phyloP scores from a whole-genome alignment of 148 eudicot genomes.

The Vaccinium vitisidaea region DNA sequence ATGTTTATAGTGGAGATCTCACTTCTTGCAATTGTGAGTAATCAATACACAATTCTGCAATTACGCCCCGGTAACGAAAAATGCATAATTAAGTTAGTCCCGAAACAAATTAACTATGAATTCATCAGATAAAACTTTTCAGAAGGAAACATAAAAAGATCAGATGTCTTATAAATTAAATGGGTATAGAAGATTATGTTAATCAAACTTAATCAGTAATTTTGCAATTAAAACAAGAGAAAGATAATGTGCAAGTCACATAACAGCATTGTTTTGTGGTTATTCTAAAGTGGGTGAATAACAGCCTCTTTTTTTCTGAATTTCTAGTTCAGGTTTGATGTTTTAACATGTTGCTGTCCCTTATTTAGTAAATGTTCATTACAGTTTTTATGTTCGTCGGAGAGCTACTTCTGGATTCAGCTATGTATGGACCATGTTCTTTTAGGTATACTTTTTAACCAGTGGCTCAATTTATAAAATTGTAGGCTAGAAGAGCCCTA shows the following conservation, averaged over 20 bases:
- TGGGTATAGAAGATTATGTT: background rate
- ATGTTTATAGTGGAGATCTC: background rate
- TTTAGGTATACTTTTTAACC: background rate
- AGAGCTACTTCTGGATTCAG: background rate
- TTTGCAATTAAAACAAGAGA: background rate
- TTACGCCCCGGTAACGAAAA: background rate
- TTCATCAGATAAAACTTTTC: background rate
- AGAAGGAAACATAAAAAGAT: background rate
- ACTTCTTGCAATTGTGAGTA: background rate
- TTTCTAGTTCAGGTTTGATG: background rate
- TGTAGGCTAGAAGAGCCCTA: conserved; percentile 84
- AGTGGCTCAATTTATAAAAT: background rate
- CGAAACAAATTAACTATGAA: background rate
- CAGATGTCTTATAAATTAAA: background rate
- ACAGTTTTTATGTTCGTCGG: background rate
- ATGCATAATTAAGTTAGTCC: no score
- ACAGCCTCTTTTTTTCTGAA: background rate
- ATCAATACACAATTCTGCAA: background rate
- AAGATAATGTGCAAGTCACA: background rate
- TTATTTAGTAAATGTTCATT: background rate
- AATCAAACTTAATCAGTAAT: background rate
- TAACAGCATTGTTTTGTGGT: background rate
- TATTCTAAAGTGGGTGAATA: background rate
- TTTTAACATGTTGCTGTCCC: background rate
- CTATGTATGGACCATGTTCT: background rate